These are phyloP conservation scores for Syncephalastrum racemosum DNA, from an alignment of 371 early-diverging fungal genomes.

Conservation along the genomic window DNA sequence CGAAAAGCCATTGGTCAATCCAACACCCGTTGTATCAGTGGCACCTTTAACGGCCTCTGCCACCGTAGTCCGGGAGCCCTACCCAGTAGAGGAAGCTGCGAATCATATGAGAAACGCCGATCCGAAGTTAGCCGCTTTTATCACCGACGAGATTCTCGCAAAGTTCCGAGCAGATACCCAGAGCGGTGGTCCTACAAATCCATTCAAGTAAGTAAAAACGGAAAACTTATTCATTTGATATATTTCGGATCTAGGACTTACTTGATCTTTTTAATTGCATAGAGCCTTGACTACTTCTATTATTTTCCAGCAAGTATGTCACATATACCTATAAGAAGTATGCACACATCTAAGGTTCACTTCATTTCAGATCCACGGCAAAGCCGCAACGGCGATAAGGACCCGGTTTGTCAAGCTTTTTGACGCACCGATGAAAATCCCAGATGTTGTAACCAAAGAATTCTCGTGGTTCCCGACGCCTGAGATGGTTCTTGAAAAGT, in stretches of 20 bases:
- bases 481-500: slow-evolving; percentile 27
- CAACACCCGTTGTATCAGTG: neutral
- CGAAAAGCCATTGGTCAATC: neutral
- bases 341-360: too few relatives aligned
- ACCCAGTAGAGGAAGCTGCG: slow-evolving; percentile 21
- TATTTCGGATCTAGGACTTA: neutral
- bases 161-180: slow-evolving; percentile 13
- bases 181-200: slow-evolving; percentile 14
- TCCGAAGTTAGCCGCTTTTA: slow-evolving; percentile 27
- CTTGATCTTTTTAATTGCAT: neutral
- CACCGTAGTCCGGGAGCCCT: slow-evolving; percentile 1
- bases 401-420: slow-evolving; percentile 41
- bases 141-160: slow-evolving; percentile 6
- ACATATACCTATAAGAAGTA: too few relatives aligned
- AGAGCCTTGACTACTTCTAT: slow-evolving; percentile 36
- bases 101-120: slow-evolving; percentile 31
- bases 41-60: neutral
- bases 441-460: slow-evolving; percentile 12
- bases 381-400: slow-evolving; percentile 47
- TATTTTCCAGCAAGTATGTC: slow-evolving; percentile 47
- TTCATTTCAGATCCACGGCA: slow-evolving; percentile 34
- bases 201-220: slow-evolving; percentile 28
- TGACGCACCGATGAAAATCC: slow-evolving; percentile 18
- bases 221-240: neutral
- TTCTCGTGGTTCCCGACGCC: slow-evolving; percentile 47